Percentiles rank a stretch among this genome's conserved stretches.
These are phyloP conservation scores for Metschnikowia baotianmanensis DNA, from an alignment of 805 yeast genomes.

Conservation along the genomic window DNA sequence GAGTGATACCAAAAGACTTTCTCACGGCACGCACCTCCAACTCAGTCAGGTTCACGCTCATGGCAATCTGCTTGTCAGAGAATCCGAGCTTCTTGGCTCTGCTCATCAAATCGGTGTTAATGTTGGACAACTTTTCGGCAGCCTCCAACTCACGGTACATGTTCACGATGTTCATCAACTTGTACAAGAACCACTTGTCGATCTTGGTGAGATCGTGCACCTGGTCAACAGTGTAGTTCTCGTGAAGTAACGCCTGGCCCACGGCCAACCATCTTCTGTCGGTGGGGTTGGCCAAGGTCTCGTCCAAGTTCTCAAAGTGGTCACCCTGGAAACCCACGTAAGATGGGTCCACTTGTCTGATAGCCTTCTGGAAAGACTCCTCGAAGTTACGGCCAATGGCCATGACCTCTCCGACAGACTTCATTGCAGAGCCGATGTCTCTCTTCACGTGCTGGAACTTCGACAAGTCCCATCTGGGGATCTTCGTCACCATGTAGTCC, in stretches of 20 bases:
- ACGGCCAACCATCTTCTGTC: conserved; percentile 98
- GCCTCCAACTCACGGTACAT: conserved; percentile 79
- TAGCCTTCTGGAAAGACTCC: conserved; percentile 96
- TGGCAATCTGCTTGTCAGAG: conserved; percentile 89
- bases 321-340: conserved; percentile 90
- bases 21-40: conserved; percentile 79
- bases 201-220: conserved; percentile 91
- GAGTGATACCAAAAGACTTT: conserved; percentile 74
- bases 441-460: conserved; percentile 95
- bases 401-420: conserved; percentile 99
- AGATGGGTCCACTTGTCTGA: conserved; percentile 93
- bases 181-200: conserved; percentile 94
- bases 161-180: conserved; percentile 87
- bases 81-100: conserved; percentile 93
- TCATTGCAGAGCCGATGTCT: conserved; percentile 94
- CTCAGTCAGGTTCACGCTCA: conserved; percentile 71
- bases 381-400: conserved; percentile 97
- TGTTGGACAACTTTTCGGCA: conserved; percentile 49
- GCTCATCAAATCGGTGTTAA: conserved; percentile 65
- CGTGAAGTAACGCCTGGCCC: conserved; percentile 93
- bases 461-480: conserved; percentile 97
- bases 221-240: conserved; percentile 83
- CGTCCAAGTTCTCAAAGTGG: conserved; percentile 72
- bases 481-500: conserved; percentile 94
- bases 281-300: conserved; percentile 78